Percentiles rank a stretch among this genome's conserved stretches.
Evolutionary conservation across 352 stramenopile genomes (phyloP).

Genomic region (Globisporangium spiculum): DNA sequence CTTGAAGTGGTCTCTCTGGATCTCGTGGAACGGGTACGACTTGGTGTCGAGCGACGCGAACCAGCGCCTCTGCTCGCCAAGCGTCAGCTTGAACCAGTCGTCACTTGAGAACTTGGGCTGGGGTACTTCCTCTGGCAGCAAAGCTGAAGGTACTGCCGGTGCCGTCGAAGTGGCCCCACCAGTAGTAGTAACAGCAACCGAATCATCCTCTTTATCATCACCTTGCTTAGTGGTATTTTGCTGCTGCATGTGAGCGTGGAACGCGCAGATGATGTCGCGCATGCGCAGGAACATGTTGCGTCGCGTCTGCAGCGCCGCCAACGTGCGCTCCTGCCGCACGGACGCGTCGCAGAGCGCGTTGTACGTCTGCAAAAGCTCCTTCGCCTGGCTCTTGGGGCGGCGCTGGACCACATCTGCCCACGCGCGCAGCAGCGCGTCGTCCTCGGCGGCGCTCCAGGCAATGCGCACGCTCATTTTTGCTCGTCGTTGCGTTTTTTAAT

Average conservation of each 20-base stretch:
- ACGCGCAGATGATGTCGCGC: constrained; percentile 3
- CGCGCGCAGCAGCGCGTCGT: constrained; percentile 12
- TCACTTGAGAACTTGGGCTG: constrained; percentile 1
- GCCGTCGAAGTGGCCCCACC: too few species aligned
- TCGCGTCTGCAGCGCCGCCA: background rate
- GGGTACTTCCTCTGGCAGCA: background rate
- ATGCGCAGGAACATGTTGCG: constrained; percentile 6
- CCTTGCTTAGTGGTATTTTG: background rate
- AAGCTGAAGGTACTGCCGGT: too few species aligned
- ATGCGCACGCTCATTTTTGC: too few species aligned
- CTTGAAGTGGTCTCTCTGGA: background rate
- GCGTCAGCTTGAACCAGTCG: background rate
- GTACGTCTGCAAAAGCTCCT: background rate
- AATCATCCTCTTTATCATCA: background rate
- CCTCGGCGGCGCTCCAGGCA: background rate
- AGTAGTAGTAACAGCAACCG: too few species aligned
- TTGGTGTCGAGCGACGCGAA: constrained; percentile 2
- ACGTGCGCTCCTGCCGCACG: background rate
- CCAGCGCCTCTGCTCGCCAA: constrained; percentile 5
- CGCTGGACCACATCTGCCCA: background rate
- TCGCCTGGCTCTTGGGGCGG: background rate
- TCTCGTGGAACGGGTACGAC: background rate
- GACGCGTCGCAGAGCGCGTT: background rate
- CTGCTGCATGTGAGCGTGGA: background rate
- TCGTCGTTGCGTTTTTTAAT: too few species aligned